phyloP scores from a whole-genome alignment of 2,329 filamentous ascomycete genomes.

The Colletotrichum neosansevieriae region DNA sequence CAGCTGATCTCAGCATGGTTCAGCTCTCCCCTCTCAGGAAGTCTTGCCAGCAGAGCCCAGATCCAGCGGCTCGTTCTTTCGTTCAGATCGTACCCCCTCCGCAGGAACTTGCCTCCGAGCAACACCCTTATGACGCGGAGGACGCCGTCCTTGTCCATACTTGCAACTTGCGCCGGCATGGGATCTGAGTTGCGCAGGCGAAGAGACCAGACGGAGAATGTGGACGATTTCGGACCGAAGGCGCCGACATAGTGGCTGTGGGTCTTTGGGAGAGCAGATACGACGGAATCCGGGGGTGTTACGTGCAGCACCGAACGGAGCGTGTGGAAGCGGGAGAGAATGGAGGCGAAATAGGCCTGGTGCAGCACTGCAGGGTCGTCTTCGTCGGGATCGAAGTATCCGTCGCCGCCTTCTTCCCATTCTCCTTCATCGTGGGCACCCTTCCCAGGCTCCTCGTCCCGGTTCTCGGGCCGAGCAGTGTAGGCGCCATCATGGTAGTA shows the following conservation, averaged over 20 bases:
- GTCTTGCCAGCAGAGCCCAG: slow-evolving; percentile 83
- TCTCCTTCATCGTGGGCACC: slow-evolving; percentile 45
- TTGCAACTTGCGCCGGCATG: slow-evolving; percentile 68
- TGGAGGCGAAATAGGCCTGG: slow-evolving; percentile 74
- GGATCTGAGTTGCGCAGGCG: slow-evolving; percentile 67
- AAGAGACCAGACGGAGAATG: slow-evolving; percentile 64
- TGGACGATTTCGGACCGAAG: slow-evolving; percentile 64
- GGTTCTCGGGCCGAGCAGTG: slow-evolving; percentile 66
- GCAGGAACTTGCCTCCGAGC: slow-evolving; percentile 73
- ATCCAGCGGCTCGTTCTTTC: slow-evolving; percentile 83
- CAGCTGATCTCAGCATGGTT: slow-evolving; percentile 80
- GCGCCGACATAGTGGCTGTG: slow-evolving; percentile 68
- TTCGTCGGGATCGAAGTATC: slow-evolving; percentile 45
- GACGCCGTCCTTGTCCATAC: slow-evolving; percentile 75
- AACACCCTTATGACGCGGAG: slow-evolving; percentile 76
- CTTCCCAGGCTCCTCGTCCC: slow-evolving; percentile 44
- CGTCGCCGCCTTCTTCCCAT: slow-evolving; percentile 44
- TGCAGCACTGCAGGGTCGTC: slow-evolving; percentile 59
- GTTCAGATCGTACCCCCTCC: slow-evolving; percentile 68
- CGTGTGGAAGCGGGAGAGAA: slow-evolving; percentile 73
- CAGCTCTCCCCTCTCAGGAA: slow-evolving; percentile 81
- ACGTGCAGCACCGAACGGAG: slow-evolving; percentile 73
- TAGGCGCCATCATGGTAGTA: slow-evolving; percentile 86
- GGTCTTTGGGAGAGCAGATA: slow-evolving; percentile 64
- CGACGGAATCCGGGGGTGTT: slow-evolving; percentile 63